A percentile compares a stretch with the other conserved stretches of the same genome.
These are phyloP conservation scores for Pisolithus orientalis DNA, from an alignment of 768 basidiomycete species.

Conservation along the genomic window DNA sequence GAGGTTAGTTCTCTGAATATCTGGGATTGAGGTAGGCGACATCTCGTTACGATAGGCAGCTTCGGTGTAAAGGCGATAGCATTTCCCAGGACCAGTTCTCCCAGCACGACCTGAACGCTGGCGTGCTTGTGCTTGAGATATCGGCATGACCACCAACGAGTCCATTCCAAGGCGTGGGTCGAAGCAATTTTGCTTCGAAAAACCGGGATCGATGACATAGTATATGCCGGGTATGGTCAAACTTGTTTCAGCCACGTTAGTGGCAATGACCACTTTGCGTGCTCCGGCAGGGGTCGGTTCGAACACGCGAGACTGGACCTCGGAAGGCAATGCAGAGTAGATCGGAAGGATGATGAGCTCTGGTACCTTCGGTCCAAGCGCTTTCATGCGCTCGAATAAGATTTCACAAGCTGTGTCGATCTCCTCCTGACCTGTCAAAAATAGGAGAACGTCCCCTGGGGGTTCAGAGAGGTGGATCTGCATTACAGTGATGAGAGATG, in stretches of 20 bases:
- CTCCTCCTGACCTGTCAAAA: constrained; percentile 98
- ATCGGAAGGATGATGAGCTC: constrained; percentile 96
- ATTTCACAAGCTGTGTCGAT: constrained; percentile 98
- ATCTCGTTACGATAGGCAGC: constrained; percentile 98
- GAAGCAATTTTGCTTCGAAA: constrained; percentile 98
- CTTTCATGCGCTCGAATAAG: constrained; percentile 97
- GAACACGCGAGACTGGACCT: constrained; percentile 96
- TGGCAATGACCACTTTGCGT: constrained; percentile 99
- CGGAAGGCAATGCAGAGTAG: constrained; percentile 96
- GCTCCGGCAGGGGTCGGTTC: constrained; percentile 96
- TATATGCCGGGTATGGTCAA: constrained; percentile 98
- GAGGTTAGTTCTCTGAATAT: constrained; percentile 94
- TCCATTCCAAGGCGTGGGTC: constrained; percentile 98
- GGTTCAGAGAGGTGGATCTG: constrained; percentile 99
- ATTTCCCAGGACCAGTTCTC: constrained; percentile 96
- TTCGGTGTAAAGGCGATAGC: constrained; percentile 96
- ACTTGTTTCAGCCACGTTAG: constrained; percentile 98
- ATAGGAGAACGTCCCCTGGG: constrained; percentile 91
- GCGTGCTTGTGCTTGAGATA: constrained; percentile 96
- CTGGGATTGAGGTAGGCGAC: constrained; percentile 95
- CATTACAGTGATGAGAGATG: constrained; percentile 97
- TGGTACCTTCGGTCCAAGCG: constrained; percentile 96
- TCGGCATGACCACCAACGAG: constrained; percentile 96
- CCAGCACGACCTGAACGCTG: constrained; percentile 96
- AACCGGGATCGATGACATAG: constrained; percentile 98